Evolutionary conservation across 2,329 filamentous ascomycete genomes (phyloP).

Genomic region (Parascedosporium putredinis): DNA sequence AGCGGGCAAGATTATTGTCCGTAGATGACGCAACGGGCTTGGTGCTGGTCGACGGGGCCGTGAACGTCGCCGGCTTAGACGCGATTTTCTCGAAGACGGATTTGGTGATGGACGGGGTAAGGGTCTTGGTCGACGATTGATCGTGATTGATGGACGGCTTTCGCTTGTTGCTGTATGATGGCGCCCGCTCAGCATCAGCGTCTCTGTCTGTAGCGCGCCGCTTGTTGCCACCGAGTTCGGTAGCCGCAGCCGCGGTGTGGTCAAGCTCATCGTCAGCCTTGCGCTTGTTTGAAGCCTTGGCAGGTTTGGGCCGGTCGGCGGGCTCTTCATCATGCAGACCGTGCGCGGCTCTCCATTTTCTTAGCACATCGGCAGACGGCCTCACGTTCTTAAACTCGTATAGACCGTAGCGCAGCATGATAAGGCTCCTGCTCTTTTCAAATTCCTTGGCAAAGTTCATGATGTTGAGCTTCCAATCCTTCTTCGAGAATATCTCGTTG

Average conservation of each 20-base stretch:
- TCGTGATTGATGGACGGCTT: constrained; percentile 36
- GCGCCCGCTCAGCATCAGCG: constrained; percentile 16
- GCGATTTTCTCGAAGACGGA: constrained; percentile 47
- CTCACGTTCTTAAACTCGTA: constrained; percentile 55
- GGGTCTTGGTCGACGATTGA: constrained; percentile 40
- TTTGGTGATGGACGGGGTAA: constrained; percentile 40
- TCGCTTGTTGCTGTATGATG: constrained; percentile 40
- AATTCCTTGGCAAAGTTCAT: constrained; percentile 54
- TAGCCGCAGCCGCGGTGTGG: constrained; percentile 25
- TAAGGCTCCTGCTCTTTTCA: constrained; percentile 52
- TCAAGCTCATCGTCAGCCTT: constrained; percentile 43
- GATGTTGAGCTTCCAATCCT: constrained; percentile 54
- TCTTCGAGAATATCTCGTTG: constrained; percentile 48
- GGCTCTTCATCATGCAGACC: constrained; percentile 35
- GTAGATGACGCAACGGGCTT: constrained; percentile 10
- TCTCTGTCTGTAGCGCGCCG: constrained; percentile 34
- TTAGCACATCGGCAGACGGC: constrained; percentile 45
- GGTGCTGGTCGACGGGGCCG: too few relatives aligned
- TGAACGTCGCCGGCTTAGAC: background rate
- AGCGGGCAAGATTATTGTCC: constrained; percentile 27
- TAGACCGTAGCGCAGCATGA: constrained; percentile 50
- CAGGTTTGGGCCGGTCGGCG: constrained; percentile 19
- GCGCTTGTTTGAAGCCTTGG: constrained; percentile 34
- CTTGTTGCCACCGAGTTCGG: constrained; percentile 28
- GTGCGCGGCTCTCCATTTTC: constrained; percentile 47